Percentiles rank a stretch among this genome's conserved stretches.
phyloP scores from a whole-genome alignment of 768 basidiomycete genomes.

The Termitomyces sp. region DNA sequence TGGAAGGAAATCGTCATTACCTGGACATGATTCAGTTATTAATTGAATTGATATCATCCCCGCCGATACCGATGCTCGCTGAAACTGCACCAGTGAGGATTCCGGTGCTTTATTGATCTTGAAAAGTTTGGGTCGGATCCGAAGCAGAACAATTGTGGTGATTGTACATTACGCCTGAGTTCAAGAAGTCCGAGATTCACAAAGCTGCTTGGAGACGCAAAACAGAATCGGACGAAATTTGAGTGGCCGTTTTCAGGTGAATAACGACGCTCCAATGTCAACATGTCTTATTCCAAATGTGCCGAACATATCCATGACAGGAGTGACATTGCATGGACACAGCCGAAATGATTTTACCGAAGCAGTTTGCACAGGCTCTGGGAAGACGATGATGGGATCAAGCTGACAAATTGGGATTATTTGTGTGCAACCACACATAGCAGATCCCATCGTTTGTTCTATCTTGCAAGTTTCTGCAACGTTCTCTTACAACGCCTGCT shows the following conservation, averaged over 20 bases:
- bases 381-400: background rate
- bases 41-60: background rate
- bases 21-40: background rate
- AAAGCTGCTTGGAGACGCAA: background rate
- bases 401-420: background rate
- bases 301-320: background rate
- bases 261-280: background rate
- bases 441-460: background rate
- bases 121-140: background rate
- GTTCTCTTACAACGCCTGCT: conserved; percentile 1
- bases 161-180: background rate
- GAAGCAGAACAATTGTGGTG: background rate
- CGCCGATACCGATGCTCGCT: background rate
- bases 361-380: background rate
- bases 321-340: background rate
- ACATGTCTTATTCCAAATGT: background rate
- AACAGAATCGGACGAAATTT: background rate
- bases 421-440: background rate
- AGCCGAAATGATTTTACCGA: background rate
- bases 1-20: background rate
- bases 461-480: background rate
- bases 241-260: background rate
- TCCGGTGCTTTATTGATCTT: background rate
- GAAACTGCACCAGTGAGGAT: background rate
- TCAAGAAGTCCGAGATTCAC: background rate